Conservation (phyloP, 805 yeast species). For the Candida silvatica region DNA sequence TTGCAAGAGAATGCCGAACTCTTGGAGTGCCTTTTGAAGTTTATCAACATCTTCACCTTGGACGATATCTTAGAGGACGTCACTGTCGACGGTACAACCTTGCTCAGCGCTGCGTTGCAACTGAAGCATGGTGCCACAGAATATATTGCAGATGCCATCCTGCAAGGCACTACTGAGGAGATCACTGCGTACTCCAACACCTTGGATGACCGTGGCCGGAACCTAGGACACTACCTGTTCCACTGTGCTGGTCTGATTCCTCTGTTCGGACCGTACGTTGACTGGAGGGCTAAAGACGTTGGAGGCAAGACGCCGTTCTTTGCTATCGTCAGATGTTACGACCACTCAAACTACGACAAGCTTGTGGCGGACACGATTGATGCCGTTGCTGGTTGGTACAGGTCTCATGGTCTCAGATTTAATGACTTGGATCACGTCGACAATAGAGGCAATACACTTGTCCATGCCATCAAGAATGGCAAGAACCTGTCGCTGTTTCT, state of each 20-base stretch:
- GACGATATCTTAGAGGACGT: slow-evolving; percentile 64
- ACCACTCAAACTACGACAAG: slow-evolving; percentile 51
- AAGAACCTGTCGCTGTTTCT: slow-evolving; percentile 37
- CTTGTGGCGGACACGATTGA: slow-evolving; percentile 39
- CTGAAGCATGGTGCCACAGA: slow-evolving; percentile 30
- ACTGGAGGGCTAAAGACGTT: slow-evolving; percentile 63
- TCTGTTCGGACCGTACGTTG: slow-evolving; percentile 45
- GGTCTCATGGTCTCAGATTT: slow-evolving; percentile 20
- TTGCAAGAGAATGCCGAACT: slow-evolving; percentile 35
- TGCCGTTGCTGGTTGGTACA: slow-evolving; percentile 36
- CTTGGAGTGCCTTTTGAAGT: slow-evolving; percentile 37
- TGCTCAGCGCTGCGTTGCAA: slow-evolving; percentile 56
- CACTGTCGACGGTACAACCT: slow-evolving; percentile 42
- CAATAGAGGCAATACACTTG: slow-evolving; percentile 59
- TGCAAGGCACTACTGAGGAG: slow-evolving; percentile 34
- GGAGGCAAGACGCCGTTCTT: slow-evolving; percentile 74
- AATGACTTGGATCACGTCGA: slow-evolving; percentile 62
- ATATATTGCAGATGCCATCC: slow-evolving; percentile 36
- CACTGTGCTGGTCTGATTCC: slow-evolving; percentile 44
- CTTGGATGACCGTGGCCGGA: slow-evolving; percentile 45
- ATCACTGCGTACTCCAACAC: slow-evolving; percentile 37
- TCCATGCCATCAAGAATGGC: slow-evolving; percentile 54
- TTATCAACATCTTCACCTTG: slow-evolving; percentile 41
- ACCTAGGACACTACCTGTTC: slow-evolving; percentile 67
- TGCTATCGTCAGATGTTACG: slow-evolving; percentile 71